These are phyloP conservation scores for Penicillium cataractarum DNA, from an alignment of 495 filamentous ascomycete species.

Conservation along the genomic window DNA sequence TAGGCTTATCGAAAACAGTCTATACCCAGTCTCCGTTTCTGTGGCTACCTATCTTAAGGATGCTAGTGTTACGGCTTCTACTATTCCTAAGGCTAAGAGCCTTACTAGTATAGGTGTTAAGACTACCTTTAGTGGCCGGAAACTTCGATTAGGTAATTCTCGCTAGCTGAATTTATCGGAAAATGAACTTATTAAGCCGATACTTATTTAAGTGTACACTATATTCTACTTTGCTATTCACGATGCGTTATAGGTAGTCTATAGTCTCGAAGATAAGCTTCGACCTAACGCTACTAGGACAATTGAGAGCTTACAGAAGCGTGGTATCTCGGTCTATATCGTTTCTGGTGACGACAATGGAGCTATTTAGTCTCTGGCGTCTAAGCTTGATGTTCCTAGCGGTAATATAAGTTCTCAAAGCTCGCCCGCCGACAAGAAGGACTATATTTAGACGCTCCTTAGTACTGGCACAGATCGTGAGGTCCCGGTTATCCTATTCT, in stretches of 20 bases:
- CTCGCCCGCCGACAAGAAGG: constrained; percentile 64
- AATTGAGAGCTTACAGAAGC: constrained; percentile 53
- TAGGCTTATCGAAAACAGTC: constrained; percentile 54
- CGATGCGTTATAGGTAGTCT: constrained; percentile 54
- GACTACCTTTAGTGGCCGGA: constrained; percentile 31
- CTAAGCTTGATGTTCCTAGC: constrained; percentile 53
- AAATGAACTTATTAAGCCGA: constrained; percentile 42
- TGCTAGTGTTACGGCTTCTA: constrained; percentile 30
- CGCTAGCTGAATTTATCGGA: constrained; percentile 56
- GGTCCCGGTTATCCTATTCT: constrained; percentile 61
- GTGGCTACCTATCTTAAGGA: constrained; percentile 53
- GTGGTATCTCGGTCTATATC: constrained; percentile 62
- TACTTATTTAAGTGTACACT: constrained; percentile 55
- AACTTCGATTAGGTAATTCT: constrained; percentile 63
- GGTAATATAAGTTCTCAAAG: constrained; percentile 52
- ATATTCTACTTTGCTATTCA: constrained; percentile 65
- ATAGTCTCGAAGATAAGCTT: constrained; percentile 61
- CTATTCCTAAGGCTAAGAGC: constrained; percentile 45
- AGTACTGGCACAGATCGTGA: constrained; percentile 9
- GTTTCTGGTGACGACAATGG: constrained; percentile 71
- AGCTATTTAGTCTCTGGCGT: constrained; percentile 59
- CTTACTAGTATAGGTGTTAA: constrained; percentile 59
- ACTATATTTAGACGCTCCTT: constrained; percentile 56
- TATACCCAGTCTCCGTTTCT: constrained; percentile 70
- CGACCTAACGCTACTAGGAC: constrained; percentile 57